phyloP scores from a whole-genome alignment of 2,329 filamentous ascomycete genomes.

The Epichloe bromicola region DNA sequence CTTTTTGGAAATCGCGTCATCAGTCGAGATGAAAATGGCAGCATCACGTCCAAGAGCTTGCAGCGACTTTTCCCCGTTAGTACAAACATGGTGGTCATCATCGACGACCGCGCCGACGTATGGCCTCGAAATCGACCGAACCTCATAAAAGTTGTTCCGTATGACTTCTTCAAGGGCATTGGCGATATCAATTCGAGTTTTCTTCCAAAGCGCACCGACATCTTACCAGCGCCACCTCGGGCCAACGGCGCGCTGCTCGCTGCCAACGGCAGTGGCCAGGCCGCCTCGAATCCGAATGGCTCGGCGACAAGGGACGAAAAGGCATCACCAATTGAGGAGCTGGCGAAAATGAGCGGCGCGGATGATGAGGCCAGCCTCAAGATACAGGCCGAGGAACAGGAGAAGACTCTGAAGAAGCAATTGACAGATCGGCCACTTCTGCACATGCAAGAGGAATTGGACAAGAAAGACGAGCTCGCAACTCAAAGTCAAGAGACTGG shows the following conservation, averaged over 20 bases:
- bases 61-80: conserved; percentile 89
- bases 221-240: conserved; percentile 23
- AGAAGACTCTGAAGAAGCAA: conserved; percentile 77
- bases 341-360: conserved; percentile 62
- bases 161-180: conserved; percentile 96
- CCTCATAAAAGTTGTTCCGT: conserved; percentile 86
- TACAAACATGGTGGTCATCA: conserved; percentile 98
- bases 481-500: conserved; percentile 15
- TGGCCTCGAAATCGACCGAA: conserved; percentile 87
- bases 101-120: conserved; percentile 91
- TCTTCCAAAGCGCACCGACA: conserved; percentile 61
- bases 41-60: conserved; percentile 78
- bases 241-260: conserved; percentile 11
- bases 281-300: neutral
- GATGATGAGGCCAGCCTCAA: conserved; percentile 57
- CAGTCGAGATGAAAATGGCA: conserved; percentile 93
- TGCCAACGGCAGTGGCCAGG: neutral
- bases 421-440: conserved; percentile 76
- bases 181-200: conserved; percentile 99
- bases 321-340: conserved; percentile 49
- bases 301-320: conserved; percentile 13
- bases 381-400: conserved; percentile 72
- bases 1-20: conserved; percentile 92
- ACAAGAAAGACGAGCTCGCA: conserved; percentile 52
- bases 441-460: conserved; percentile 84